Evolutionary conservation across 768 basidiomycete species (phyloP).

Genomic region (Phaeolepiota aurea): DNA sequence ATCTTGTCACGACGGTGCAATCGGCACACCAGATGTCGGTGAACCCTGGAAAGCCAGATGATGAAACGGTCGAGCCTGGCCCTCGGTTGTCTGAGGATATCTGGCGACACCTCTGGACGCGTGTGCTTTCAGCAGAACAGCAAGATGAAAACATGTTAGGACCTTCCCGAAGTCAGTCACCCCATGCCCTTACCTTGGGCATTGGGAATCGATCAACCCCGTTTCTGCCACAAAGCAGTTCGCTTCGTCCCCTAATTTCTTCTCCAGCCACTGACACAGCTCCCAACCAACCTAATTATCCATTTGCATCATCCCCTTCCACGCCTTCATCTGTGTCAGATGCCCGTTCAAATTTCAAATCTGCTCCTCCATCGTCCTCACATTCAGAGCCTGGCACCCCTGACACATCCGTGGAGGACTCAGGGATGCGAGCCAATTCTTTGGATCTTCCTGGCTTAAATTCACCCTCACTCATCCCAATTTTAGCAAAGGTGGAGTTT

Average conservation of each 20-base stretch:
- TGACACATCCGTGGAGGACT: slow-evolving; percentile 37
- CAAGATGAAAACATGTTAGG: slow-evolving; percentile 31
- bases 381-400: slow-evolving; percentile 43
- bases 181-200: slow-evolving; percentile 35
- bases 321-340: slow-evolving; percentile 49
- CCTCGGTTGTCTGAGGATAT: slow-evolving; percentile 82
- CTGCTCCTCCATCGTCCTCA: slow-evolving; percentile 36
- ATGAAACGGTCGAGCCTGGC: slow-evolving; percentile 52
- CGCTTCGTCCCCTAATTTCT: slow-evolving; percentile 40
- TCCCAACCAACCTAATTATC: slow-evolving; percentile 26
- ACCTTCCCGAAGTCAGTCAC: slow-evolving; percentile 24
- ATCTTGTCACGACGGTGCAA: slow-evolving; percentile 45
- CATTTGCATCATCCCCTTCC: slow-evolving; percentile 39
- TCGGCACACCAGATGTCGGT: slow-evolving; percentile 6
- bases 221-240: slow-evolving; percentile 25
- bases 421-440: slow-evolving; percentile 32
- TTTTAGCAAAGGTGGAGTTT: slow-evolving; percentile 93
- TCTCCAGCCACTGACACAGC: slow-evolving; percentile 25
- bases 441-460: slow-evolving; percentile 61
- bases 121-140: slow-evolving; percentile 57
- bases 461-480: slow-evolving; percentile 62
- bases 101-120: slow-evolving; percentile 81
- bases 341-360: slow-evolving; percentile 36
- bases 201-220: slow-evolving; percentile 32
- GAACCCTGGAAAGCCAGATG: slow-evolving; percentile 11